These are phyloP conservation scores for Dothiorella sarmentorum DNA, from an alignment of 2,329 filamentous ascomycete species.

Conservation along the genomic window DNA sequence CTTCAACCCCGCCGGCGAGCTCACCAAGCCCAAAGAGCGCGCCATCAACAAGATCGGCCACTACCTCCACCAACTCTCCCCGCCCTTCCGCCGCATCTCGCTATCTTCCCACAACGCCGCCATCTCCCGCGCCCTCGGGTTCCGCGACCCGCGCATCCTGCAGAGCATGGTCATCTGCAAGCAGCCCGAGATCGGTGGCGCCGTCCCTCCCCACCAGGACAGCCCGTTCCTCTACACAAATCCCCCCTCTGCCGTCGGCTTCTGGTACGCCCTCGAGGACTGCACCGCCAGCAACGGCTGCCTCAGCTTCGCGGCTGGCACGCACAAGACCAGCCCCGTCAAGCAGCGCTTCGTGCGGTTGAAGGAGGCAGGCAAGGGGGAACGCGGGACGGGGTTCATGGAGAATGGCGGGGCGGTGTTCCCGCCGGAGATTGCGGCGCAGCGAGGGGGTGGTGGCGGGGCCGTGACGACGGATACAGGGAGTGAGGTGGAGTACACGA, in stretches of 20 bases:
- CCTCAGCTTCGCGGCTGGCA: constrained; percentile 79
- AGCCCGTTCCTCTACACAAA: constrained; percentile 89
- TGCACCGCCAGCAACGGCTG: constrained; percentile 84
- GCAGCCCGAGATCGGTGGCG: constrained; percentile 90
- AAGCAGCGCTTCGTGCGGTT: constrained; percentile 70
- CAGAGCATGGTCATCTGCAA: constrained; percentile 99
- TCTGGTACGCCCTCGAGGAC: constrained; percentile 97
- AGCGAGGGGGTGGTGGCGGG: not conserved
- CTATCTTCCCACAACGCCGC: constrained; percentile 55
- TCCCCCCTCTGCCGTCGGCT: constrained; percentile 84
- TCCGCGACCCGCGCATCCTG: constrained; percentile 70
- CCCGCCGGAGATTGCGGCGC: constrained; percentile 48
- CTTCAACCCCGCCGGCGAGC: constrained; percentile 61
- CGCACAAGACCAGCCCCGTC: constrained; percentile 71
- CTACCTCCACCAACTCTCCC: constrained; percentile 47
- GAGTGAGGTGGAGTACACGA: constrained; percentile 59
- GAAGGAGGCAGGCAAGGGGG: constrained; percentile 26
- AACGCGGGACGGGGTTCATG: constrained; percentile 47
- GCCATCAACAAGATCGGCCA: constrained; percentile 72
- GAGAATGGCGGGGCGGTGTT: constrained; percentile 65
- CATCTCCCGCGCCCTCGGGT: constrained; percentile 70
- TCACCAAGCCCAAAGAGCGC: constrained; percentile 73
- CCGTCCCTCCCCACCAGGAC: constrained; percentile 89
- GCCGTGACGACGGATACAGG: constrained; percentile 36
- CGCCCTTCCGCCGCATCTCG: constrained; percentile 48